phyloP scores from a whole-genome alignment of 805 yeast genomes.

The Lachancea thermotolerans region DNA sequence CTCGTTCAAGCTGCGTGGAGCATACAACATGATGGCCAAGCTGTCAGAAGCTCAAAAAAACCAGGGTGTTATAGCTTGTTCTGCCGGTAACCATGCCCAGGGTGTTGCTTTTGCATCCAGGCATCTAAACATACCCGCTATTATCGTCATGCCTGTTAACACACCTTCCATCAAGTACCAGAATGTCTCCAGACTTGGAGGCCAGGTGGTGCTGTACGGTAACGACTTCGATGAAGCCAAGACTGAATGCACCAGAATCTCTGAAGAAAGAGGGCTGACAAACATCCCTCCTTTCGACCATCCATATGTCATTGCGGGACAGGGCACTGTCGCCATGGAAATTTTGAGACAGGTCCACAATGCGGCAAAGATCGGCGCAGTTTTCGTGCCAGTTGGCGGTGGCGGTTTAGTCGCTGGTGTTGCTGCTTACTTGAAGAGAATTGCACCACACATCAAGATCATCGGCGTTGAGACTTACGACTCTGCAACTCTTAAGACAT shows the following conservation, averaged over 20 bases:
- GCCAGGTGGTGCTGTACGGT: conserved; percentile 88
- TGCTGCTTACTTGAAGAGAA: conserved; percentile 81
- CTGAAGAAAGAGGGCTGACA: conserved; percentile 64
- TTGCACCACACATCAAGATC: conserved; percentile 95
- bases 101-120: conserved; percentile 95
- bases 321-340: conserved; percentile 95
- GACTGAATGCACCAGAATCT: conserved; percentile 72
- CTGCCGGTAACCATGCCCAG: conserved; percentile 99
- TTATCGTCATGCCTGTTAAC: conserved; percentile 96
- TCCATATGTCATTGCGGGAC: conserved; percentile 97
- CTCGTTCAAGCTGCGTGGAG: conserved; percentile 94
- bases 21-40: conserved; percentile 94
- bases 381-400: conserved; percentile 93
- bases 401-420: conserved; percentile 94
- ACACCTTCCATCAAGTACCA: conserved; percentile 93
- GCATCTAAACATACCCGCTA: conserved; percentile 80
- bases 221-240: conserved; percentile 96
- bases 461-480: conserved; percentile 95
- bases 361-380: conserved; percentile 64
- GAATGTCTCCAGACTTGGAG: conserved; percentile 87
- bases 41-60: conserved; percentile 50
- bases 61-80: conserved; percentile 94
- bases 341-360: conserved; percentile 74
- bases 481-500: conserved; percentile 84
- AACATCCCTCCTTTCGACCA: conserved; percentile 98